Base-by-base conservation (phyloP, 1,284 basidiomycete species). In the Ceratobasidium sp. region DNA sequence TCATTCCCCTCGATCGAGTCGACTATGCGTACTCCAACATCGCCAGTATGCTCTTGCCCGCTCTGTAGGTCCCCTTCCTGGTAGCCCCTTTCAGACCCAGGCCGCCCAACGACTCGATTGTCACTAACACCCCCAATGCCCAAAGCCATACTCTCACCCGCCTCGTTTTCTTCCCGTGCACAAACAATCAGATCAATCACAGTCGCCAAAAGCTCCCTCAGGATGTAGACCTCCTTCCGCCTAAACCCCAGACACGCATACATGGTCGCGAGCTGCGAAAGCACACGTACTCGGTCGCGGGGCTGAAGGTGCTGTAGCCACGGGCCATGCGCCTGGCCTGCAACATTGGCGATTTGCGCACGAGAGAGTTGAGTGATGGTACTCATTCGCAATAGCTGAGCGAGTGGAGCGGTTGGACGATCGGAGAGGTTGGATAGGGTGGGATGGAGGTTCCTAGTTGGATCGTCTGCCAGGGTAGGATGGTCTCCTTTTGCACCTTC, bases 261-360 rank as follows among this genome's bases (percentile, higher is more conserved):
- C 65, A 95, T 85, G 79, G 90, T 91, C 0, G 93, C 93, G 57
- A 92, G 89, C 52, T 89, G 88, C 79, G 93, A 90, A 56, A 96
- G 86, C 12, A 93, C 85, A 12, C 88, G 86, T 44, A 97, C 88
- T 46, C 95, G 91, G 80, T 95, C 94, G 56, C 91, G 87, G 54
- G 91, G 87, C 23, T 91, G 92, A 61, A 97, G 88, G 80, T 95
- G 93, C 12, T 94, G 84, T n/a, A 96, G 85, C 92, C 94, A 96
- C 3, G 96, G 93, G 0, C 94, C 94, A 78, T 96, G 93, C 0
- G 92, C 89, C 81, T 92, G 91, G 15, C 91, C 87, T 26, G 94
- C 85, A 26, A 90, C 86, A 4, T 85, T 85, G 0, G 93, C 89
- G 28, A 97, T 93, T 3, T 90, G 87, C 0, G 90, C 87, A 28